Conservation (phyloP, 1,284 basidiomycete genomes). For the Irpex sp. region DNA sequence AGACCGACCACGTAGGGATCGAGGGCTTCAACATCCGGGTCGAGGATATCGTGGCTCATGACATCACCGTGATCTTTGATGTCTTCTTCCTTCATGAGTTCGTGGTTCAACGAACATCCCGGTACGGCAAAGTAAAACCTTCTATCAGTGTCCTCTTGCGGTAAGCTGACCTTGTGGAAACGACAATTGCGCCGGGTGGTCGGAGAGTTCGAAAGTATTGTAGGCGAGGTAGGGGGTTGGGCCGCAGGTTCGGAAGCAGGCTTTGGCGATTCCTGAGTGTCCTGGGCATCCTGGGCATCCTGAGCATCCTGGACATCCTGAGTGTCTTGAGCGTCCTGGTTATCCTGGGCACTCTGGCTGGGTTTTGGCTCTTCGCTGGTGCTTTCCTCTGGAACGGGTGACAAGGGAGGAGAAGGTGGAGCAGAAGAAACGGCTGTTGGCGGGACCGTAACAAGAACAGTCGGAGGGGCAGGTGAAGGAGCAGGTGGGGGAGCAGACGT, state of each 20-base stretch:
- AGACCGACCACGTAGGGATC: slow-evolving; percentile 48
- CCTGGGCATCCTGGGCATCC: not conserved
- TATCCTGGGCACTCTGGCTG: not conserved
- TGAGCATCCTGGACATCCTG: too few relatives aligned
- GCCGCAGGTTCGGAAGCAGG: not conserved
- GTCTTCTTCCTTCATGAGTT: slow-evolving; percentile 54
- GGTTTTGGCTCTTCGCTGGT: not conserved
- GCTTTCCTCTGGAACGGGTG: slow-evolving; percentile 4
- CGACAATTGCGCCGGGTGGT: slow-evolving; percentile 58
- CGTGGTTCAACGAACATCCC: slow-evolving; percentile 56
- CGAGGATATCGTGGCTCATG: slow-evolving; percentile 45
- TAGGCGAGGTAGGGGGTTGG: not conserved
- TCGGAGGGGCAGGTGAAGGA: not conserved
- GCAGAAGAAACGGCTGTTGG: not conserved
- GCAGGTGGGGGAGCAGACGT: not conserved
- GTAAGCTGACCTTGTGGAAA: slow-evolving; percentile 63
- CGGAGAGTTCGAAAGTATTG: slow-evolving; percentile 15
- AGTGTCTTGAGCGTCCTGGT: too few relatives aligned
- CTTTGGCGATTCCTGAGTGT: not conserved
- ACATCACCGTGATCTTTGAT: slow-evolving; percentile 58
- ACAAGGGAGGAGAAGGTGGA: slow-evolving; percentile 9
- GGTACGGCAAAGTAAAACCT: slow-evolving; percentile 60
- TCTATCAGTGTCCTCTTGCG: slow-evolving; percentile 45
- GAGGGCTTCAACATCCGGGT: slow-evolving; percentile 50
- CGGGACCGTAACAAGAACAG: too few relatives aligned